Evolutionary conservation across 257 asterid species (phyloP).

Genomic region (Scutellaria galericulata): DNA sequence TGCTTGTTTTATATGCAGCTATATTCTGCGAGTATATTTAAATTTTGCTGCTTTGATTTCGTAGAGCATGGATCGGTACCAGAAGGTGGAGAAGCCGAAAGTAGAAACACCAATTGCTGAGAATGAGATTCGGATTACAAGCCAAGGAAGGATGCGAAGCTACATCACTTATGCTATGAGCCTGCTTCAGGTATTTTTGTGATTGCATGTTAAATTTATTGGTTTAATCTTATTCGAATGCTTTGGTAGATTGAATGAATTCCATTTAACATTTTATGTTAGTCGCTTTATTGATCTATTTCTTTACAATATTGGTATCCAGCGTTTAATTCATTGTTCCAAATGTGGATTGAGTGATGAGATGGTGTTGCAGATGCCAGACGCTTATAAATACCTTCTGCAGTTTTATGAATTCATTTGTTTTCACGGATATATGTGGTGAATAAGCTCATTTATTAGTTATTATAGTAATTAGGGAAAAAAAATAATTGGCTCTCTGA

Average conservation of each 20-base stretch:
- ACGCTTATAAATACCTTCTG: too few relatives aligned
- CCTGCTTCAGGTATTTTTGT: constrained; percentile 66
- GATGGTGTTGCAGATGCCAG: too few relatives aligned
- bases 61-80: constrained; percentile 76
- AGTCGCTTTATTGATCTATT: neutral
- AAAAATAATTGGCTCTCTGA: too few relatives aligned
- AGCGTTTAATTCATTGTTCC: neutral
- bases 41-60: neutral
- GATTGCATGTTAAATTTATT: neutral
- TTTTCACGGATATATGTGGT: too few relatives aligned
- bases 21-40: too few relatives aligned
- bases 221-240: neutral
- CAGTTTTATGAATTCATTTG: too few relatives aligned
- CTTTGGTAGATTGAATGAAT: neutral
- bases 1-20: too few relatives aligned
- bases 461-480: too few relatives aligned
- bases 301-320: neutral
- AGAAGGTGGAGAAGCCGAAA: constrained; percentile 71
- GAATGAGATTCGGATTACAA: constrained; percentile 71
- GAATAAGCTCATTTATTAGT: too few relatives aligned
- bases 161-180: constrained; percentile 69
- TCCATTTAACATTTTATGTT: neutral
- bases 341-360: neutral
- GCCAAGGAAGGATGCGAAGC: constrained; percentile 74
- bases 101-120: constrained; percentile 61